These are phyloP conservation scores for Epichloe glyceriae DNA, from an alignment of 2,329 filamentous ascomycete genomes.

Conservation along the genomic window DNA sequence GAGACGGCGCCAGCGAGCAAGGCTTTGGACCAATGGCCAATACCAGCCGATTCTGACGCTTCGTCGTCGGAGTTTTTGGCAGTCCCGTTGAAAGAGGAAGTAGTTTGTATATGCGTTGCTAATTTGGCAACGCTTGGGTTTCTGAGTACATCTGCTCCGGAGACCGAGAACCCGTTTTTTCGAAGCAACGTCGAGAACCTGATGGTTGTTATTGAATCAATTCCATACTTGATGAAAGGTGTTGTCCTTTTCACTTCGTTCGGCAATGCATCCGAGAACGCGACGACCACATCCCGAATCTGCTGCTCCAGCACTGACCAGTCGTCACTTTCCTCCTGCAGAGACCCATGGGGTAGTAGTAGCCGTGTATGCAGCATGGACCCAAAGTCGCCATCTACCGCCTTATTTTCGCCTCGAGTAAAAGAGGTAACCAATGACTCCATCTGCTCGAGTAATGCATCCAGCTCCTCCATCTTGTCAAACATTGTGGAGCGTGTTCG, in stretches of 20 bases:
- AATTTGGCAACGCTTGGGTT: conserved; percentile 18
- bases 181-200: conserved; percentile 19
- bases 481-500: not conserved
- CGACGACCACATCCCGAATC: not conserved
- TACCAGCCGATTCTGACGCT: not conserved
- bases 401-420: not conserved
- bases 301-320: not conserved
- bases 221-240: conserved; percentile 19
- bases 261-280: not conserved
- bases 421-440: not conserved
- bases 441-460: not conserved
- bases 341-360: not conserved
- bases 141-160: conserved; percentile 22
- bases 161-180: conserved; percentile 13
- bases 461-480: not conserved
- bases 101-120: not conserved
- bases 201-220: conserved; percentile 21
- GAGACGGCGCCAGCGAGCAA: not conserved
- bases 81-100: too few species aligned
- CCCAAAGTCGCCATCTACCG: not conserved
- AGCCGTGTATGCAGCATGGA: too few species aligned
- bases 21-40: not conserved
- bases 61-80: too few species aligned
- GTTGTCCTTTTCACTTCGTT: conserved; percentile 15
- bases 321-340: too few species aligned